Evolutionary conservation across 129 eudicot species (phyloP).

Genomic region (Artemisia argyi): DNA sequence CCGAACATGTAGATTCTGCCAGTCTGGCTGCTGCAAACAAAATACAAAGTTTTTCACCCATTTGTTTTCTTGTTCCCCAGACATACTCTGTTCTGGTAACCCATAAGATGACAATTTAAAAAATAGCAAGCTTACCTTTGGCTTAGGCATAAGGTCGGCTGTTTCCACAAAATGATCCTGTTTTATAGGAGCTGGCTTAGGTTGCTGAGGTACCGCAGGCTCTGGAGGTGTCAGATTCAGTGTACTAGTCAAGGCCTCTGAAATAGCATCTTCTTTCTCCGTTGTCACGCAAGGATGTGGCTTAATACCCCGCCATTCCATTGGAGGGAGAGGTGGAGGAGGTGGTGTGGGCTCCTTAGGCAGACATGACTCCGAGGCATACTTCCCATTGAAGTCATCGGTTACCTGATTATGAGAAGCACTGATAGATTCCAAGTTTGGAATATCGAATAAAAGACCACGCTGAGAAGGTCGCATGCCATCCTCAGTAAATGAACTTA

Average conservation of each 20-base stretch:
- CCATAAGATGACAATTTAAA: neutral
- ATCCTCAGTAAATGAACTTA: conserved; percentile 36
- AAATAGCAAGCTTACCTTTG: conserved; percentile 36
- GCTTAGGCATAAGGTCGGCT: conserved; percentile 25
- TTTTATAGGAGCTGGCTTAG: conserved; percentile 51
- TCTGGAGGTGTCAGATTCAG: conserved; percentile 39
- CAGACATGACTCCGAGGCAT: too few relatives aligned
- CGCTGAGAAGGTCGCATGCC: conserved; percentile 37
- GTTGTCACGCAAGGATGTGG: conserved; percentile 40
- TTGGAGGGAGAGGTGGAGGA: conserved; percentile 87
- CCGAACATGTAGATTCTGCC: conserved; percentile 40
- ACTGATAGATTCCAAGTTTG: conserved; percentile 50
- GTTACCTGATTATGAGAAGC: conserved; percentile 38
- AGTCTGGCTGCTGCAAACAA: conserved; percentile 41
- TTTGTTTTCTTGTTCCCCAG: neutral
- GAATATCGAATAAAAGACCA: conserved; percentile 52
- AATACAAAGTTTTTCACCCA: conserved; percentile 14
- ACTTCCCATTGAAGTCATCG: conserved; percentile 14
- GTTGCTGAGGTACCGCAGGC: conserved; percentile 47
- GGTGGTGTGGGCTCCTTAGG: conserved; percentile 42
- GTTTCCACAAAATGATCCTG: conserved; percentile 37
- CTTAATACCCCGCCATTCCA: conserved; percentile 69
- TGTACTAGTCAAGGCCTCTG: conserved; percentile 41
- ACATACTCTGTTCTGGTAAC: neutral
- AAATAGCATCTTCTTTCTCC: conserved; percentile 33